phyloP scores from a whole-genome alignment of 2,329 filamentous ascomycete species.

The Pyrenophora tritici-repentis region DNA sequence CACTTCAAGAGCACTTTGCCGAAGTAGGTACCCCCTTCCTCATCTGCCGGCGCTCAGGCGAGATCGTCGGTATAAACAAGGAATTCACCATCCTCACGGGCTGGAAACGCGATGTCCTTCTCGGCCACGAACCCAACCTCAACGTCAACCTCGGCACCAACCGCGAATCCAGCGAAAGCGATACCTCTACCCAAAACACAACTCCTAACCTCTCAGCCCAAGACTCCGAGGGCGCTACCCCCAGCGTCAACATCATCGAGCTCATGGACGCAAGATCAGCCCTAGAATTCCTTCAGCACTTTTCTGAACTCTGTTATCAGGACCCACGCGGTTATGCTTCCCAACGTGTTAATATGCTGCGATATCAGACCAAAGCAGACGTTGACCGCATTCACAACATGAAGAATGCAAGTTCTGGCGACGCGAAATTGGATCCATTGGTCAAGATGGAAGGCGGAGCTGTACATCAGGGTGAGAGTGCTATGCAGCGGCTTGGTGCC shows the following conservation, averaged over 20 bases:
- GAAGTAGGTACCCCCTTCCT: constrained; percentile 88
- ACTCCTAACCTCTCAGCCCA: constrained; percentile 53
- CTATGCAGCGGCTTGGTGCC: constrained; percentile 77
- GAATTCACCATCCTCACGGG: constrained; percentile 96
- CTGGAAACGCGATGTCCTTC: constrained; percentile 86
- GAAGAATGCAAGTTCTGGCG: constrained; percentile 19
- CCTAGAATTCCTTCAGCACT: constrained; percentile 94
- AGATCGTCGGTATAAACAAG: constrained; percentile 93
- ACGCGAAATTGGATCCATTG: constrained; percentile 31
- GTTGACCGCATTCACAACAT: constrained; percentile 36
- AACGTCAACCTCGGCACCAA: constrained; percentile 77
- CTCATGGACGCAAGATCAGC: constrained; percentile 92
- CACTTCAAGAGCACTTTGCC: constrained; percentile 90
- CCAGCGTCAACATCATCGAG: constrained; percentile 89
- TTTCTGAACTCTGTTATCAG: constrained; percentile 87
- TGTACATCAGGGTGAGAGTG: constrained; percentile 66
- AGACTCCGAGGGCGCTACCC: constrained; percentile 52
- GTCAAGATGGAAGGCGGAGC: constrained; percentile 39
- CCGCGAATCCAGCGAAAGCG: constrained; percentile 43
- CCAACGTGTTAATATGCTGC: constrained; percentile 82
- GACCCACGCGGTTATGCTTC: constrained; percentile 86
- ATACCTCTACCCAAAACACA: constrained; percentile 47
- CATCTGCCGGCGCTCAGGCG: constrained; percentile 87
- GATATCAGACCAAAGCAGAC: constrained; percentile 68
- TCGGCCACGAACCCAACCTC: constrained; percentile 84